A percentile compares a stretch with the other conserved stretches of the same genome.
Evolutionary conservation across 768 basidiomycete species (phyloP).

Genomic region (Lentinula aciculospora): DNA sequence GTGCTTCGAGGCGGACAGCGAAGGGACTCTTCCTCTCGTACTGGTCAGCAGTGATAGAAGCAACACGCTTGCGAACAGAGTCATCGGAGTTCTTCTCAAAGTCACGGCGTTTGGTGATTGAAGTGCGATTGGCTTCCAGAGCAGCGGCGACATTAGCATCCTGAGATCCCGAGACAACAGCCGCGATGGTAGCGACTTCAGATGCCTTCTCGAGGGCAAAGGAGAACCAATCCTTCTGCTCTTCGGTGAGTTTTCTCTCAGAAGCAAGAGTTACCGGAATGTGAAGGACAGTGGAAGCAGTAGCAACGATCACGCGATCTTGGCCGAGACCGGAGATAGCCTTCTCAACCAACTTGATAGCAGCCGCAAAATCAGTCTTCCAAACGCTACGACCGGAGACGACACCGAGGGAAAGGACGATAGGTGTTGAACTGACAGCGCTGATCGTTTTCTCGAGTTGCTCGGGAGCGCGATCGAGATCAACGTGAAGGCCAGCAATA

Average conservation of each 20-base stretch:
- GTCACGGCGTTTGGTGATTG: constrained; percentile 90
- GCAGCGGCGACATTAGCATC: constrained; percentile 63
- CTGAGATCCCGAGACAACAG: constrained; percentile 81
- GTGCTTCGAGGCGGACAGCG: constrained; percentile 78
- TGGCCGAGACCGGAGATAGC: constrained; percentile 79
- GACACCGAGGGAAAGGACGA: constrained; percentile 87
- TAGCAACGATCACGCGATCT: constrained; percentile 88
- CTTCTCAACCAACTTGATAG: constrained; percentile 78
- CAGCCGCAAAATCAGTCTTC: constrained; percentile 90
- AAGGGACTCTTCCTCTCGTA: constrained; percentile 89
- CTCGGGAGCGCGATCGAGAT: constrained; percentile 87
- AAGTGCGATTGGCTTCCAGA: constrained; percentile 83
- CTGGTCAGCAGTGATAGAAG: constrained; percentile 80
- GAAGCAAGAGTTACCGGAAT: constrained; percentile 93
- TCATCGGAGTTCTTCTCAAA: constrained; percentile 94
- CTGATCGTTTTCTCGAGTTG: constrained; percentile 81
- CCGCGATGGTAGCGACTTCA: constrained; percentile 86
- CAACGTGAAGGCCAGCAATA: constrained; percentile 91
- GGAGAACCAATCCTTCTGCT: constrained; percentile 97
- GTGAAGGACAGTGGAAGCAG: constrained; percentile 97
- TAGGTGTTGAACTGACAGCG: constrained; percentile 77
- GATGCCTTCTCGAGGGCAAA: constrained; percentile 94
- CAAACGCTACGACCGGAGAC: constrained; percentile 99
- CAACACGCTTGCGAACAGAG: constrained; percentile 91
- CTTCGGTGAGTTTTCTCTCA: constrained; percentile 82